phyloP scores from a whole-genome alignment of 352 stramenopile species.

The Phytophthora europaea region DNA sequence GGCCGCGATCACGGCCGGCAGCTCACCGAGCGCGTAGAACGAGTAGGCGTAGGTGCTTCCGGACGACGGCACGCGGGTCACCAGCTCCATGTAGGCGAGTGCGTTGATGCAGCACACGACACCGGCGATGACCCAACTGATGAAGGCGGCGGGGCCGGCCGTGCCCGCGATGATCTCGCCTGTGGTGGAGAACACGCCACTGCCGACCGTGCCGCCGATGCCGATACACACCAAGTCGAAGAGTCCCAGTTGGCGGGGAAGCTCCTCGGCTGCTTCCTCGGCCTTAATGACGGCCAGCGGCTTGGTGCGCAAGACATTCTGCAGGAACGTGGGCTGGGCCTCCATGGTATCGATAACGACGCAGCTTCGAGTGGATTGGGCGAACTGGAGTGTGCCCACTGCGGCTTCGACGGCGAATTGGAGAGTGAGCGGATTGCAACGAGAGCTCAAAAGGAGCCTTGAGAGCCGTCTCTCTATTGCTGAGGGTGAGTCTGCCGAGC shows the following conservation, averaged over 20 bases:
- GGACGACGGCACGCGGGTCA: constrained; percentile 87
- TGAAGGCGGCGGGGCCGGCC: constrained; percentile 80
- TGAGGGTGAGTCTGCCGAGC: constrained; percentile 9
- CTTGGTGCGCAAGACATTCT: constrained; percentile 77
- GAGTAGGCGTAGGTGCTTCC: constrained; percentile 94
- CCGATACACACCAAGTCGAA: constrained; percentile 94
- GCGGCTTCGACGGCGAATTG: constrained; percentile 29
- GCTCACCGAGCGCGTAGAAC: constrained; percentile 94
- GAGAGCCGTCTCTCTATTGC: background rate
- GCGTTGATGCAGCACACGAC: constrained; percentile 85
- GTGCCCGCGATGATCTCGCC: constrained; percentile 78
- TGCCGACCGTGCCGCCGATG: constrained; percentile 93
- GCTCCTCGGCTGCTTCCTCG: constrained; percentile 75
- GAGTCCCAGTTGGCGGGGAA: constrained; percentile 77
- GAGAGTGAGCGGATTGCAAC: constrained; percentile 19
- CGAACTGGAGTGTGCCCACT: constrained; percentile 16
- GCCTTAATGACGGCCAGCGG: constrained; percentile 80
- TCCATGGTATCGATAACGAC: constrained; percentile 35
- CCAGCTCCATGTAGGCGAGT: constrained; percentile 93
- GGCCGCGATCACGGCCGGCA: constrained; percentile 91
- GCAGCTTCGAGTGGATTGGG: constrained; percentile 10
- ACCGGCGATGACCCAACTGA: constrained; percentile 88
- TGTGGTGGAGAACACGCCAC: constrained; percentile 92
- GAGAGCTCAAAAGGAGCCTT: constrained; percentile 9
- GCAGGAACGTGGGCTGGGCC: constrained; percentile 50